Base-by-base conservation (phyloP, 2,329 filamentous ascomycete species). In the Stachybotrys chlorohalonatus region DNA sequence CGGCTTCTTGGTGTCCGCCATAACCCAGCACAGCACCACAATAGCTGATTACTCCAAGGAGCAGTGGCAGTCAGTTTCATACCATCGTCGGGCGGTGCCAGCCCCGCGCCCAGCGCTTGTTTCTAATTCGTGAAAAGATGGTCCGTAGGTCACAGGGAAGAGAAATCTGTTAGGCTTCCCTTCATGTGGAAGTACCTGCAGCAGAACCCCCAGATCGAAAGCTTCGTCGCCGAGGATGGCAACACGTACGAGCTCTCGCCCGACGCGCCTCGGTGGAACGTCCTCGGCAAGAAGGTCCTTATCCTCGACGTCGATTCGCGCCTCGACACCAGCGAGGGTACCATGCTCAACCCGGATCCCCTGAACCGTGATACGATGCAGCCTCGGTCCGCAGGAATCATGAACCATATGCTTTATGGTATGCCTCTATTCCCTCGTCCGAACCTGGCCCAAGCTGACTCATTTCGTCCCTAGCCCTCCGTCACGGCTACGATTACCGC, bases 401-500 rank as follows among this genome's bases (percentile, higher is more conserved):
- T 51, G 11, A 51, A 51, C 31, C 49, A 51, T 30, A 51, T 51
- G 49, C 49, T 51, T 30, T 51, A 51, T 36, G 49, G 49, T 51
- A 36, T 13, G 49, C 31, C n/a, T 7, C 49, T 45, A 13, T n/a
- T 8, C 16, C 46, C 46, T 16, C n/a, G 15, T 47, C 9, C 46
- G 7, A 47, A n/a, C 17, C 16, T 16, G 15, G 49, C 57, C 53
- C 3, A 30, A 1, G 36, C 36, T 42, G 36, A 42, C 36, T 24
- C 24, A 2, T 42, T 47, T 47, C 15, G 15, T 8, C 30, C 31
- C 24, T 53, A 70, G 69, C 70, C 56, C 66, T 64, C 53, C 69
- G 73, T 47, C 71, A 73, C 56, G 70, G 70, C 47, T 73, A 73
- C 65, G 66, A 68, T 55, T 73, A 73, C 65, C 71, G 71, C 60